These are phyloP conservation scores for Datisca glomerata DNA, from an alignment of 306 rosid genomes.

Conservation along the genomic window DNA sequence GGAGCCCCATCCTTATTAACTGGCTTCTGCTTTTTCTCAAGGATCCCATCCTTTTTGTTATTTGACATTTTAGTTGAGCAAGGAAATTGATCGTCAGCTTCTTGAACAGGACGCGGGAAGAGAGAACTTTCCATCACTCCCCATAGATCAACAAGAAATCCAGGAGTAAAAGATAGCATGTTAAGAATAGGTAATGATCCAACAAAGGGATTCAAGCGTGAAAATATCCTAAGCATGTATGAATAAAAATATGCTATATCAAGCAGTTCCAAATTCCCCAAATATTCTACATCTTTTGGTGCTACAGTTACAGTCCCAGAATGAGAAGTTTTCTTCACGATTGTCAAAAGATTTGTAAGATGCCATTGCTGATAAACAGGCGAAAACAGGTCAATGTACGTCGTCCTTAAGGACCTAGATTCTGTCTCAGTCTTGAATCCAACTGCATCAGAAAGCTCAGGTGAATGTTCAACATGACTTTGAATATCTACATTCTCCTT, in stretches of 20 bases:
- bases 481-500: conserved; percentile 32
- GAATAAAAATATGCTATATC: conserved; percentile 74
- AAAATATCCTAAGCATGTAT: conserved; percentile 55
- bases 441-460: conserved; percentile 20
- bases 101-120: conserved; percentile 34
- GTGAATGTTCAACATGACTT: conserved; percentile 26
- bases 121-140: conserved; percentile 47
- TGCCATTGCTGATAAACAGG: conserved; percentile 91
- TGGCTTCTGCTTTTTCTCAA: conserved; percentile 42
- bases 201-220: conserved; percentile 47
- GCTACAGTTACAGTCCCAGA: conserved; percentile 17
- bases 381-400: conserved; percentile 54
- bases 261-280: conserved; percentile 44
- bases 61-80: conserved; percentile 19
- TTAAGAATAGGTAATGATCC: conserved; percentile 75
- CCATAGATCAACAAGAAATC: conserved; percentile 75
- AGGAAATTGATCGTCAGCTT: conserved; percentile 16
- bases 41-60: conserved; percentile 24
- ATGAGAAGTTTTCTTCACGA: conserved; percentile 20
- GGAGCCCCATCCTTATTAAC: conserved; percentile 44
- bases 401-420: conserved; percentile 31
- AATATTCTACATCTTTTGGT: conserved; percentile 27
- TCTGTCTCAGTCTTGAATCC: conserved; percentile 25
- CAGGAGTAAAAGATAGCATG: conserved; percentile 92
- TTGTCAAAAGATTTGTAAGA: conserved; percentile 64